These are phyloP conservation scores for Boletus reticuloceps DNA, from an alignment of 768 basidiomycete species.

Conservation along the genomic window DNA sequence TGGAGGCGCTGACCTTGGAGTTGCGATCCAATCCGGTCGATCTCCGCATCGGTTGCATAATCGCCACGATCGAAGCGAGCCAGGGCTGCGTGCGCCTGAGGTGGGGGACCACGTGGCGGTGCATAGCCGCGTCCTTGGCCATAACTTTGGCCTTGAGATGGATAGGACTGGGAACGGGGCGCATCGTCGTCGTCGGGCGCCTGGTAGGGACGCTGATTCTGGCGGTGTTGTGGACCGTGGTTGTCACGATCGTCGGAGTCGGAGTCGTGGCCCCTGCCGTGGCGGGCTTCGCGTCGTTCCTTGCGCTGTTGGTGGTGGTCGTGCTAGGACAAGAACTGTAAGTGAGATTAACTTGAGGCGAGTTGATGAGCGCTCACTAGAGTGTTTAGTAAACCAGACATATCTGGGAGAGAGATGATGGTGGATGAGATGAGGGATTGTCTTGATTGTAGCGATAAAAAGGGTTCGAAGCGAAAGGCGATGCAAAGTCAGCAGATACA, in stretches of 20 bases:
- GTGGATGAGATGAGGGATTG: not conserved
- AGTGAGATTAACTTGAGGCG: not conserved
- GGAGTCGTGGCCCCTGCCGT: not conserved
- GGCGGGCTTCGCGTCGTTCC: slow-evolving; percentile 10
- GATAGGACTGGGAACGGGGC: not conserved
- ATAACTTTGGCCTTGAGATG: not conserved
- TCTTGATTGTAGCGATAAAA: not conserved
- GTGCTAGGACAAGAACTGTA: not conserved
- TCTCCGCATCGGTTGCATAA: too few species aligned
- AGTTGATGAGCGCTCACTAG: not conserved
- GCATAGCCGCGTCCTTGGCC: not conserved
- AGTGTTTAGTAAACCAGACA: slow-evolving; percentile 11
- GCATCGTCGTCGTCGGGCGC: not conserved
- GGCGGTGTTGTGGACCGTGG: not conserved
- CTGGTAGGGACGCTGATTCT: not conserved
- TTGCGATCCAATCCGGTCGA: too few species aligned
- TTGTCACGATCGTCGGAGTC: not conserved
- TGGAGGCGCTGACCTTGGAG: not conserved
- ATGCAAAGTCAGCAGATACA: slow-evolving; percentile 1
- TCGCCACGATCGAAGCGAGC: too few species aligned
- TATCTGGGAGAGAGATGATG: not conserved
- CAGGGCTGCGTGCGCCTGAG: not conserved
- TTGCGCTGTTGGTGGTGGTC: slow-evolving; percentile 5
- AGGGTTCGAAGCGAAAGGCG: not conserved
- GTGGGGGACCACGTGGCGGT: not conserved